Conservation (phyloP, 2,329 filamentous ascomycete genomes). For the Xenosphaeropsis pyriputrescens region DNA sequence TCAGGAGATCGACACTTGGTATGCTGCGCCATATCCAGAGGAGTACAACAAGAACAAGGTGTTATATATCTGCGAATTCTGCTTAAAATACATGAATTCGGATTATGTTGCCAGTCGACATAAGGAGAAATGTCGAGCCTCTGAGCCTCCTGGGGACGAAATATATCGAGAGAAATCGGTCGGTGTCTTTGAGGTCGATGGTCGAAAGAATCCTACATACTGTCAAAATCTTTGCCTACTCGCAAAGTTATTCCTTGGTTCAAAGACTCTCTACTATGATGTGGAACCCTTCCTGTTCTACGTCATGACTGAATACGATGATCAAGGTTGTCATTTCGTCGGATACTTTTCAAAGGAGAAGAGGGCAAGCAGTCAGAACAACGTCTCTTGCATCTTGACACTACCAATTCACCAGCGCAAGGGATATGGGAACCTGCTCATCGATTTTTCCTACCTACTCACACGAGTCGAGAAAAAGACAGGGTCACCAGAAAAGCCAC, state of each 20-base stretch:
- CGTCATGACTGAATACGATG: conserved; percentile 87
- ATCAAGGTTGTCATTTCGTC: conserved; percentile 86
- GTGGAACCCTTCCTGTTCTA: conserved; percentile 97
- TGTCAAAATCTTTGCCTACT: conserved; percentile 94
- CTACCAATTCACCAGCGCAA: conserved; percentile 94
- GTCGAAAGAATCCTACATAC: conserved; percentile 94
- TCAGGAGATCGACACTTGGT: conserved; percentile 98
- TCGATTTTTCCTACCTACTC: conserved; percentile 95
- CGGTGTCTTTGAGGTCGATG: conserved; percentile 95
- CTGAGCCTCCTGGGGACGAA: conserved; percentile 93
- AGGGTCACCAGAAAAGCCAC: conserved; percentile 89
- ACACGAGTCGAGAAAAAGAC: conserved; percentile 88
- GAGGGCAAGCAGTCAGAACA: conserved; percentile 84
- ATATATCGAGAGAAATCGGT: conserved; percentile 87
- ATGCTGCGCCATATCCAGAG: conserved; percentile 93
- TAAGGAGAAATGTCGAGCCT: conserved; percentile 91
- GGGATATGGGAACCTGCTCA: conserved; percentile 90
- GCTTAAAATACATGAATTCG: conserved; percentile 98
- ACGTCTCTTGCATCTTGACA: conserved; percentile 93
- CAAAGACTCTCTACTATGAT: conserved; percentile 96
- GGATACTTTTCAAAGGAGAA: conserved; percentile 99
- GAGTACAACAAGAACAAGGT: conserved; percentile 95
- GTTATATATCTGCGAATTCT: conserved; percentile 99
- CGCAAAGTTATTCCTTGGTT: conserved; percentile 94
- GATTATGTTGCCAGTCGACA: conserved; percentile 97